Conservation (phyloP, 2,329 filamentous ascomycete species). For the Microcyclospora pomicola region DNA sequence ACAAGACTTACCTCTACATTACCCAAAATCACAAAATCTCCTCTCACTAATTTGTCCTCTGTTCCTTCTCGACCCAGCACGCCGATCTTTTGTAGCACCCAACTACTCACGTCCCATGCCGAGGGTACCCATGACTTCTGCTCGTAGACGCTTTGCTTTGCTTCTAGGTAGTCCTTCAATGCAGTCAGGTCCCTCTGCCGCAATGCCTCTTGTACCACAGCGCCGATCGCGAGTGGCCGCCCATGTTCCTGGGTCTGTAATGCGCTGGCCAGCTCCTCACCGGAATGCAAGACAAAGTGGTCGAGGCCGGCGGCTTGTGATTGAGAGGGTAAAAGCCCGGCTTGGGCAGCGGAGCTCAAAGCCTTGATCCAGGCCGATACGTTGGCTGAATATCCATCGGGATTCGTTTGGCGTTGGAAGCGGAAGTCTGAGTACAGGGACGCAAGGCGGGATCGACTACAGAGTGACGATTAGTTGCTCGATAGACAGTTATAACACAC, state of each 20-base stretch:
- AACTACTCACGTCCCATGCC: slow-evolving; percentile 56
- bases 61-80: slow-evolving; percentile 15
- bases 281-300: slow-evolving; percentile 38
- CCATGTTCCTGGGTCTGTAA: slow-evolving; percentile 69
- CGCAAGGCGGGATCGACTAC: slow-evolving; percentile 55
- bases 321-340: slow-evolving; percentile 42
- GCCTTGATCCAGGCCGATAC: slow-evolving; percentile 64
- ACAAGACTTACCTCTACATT: slow-evolving; percentile 42
- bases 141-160: slow-evolving; percentile 57
- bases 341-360: slow-evolving; percentile 52
- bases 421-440: slow-evolving; percentile 83
- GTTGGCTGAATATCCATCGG: slow-evolving; percentile 74
- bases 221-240: slow-evolving; percentile 63
- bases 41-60: slow-evolving; percentile 45
- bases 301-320: slow-evolving; percentile 23
- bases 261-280: slow-evolving; percentile 52
- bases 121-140: slow-evolving; percentile 50
- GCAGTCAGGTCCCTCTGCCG: slow-evolving; percentile 55
- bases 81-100: slow-evolving; percentile 58
- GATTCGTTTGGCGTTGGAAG: slow-evolving; percentile 59
- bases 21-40: slow-evolving; percentile 51
- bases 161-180: slow-evolving; percentile 51
- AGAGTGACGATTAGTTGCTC: slow-evolving; percentile 4
- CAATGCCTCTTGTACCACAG: slow-evolving; percentile 65
- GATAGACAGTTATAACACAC: neutral